A percentile compares a stretch with the other conserved stretches of the same genome.
Evolutionary conservation across 192 early-diverging fungal species (phyloP).

Genomic region (Coemansia sp.): DNA sequence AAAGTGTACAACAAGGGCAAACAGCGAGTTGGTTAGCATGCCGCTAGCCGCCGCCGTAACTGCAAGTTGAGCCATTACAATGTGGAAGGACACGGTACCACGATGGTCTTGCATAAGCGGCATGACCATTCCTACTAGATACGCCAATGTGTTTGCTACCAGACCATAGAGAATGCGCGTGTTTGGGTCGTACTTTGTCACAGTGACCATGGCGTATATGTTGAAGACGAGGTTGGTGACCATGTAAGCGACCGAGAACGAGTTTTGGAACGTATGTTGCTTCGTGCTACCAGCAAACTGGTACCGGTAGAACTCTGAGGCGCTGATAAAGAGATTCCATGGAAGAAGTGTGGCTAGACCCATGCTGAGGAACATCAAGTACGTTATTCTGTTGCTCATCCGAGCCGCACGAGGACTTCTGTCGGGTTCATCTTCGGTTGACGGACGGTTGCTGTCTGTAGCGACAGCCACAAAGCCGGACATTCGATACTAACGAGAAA

Average conservation of each 20-base stretch:
- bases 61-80: constrained; percentile 59
- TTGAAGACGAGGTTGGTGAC: constrained; percentile 60
- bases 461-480: not conserved
- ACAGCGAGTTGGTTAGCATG: constrained; percentile 64
- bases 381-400: constrained; percentile 36
- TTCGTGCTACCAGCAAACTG: constrained; percentile 62
- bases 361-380: constrained; percentile 69
- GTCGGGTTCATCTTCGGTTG: not conserved
- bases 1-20: constrained; percentile 71
- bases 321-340: constrained; percentile 84
- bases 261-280: constrained; percentile 72
- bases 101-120: constrained; percentile 51
- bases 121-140: constrained; percentile 55
- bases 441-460: not conserved
- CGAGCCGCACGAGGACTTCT: not conserved
- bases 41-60: constrained; percentile 61
- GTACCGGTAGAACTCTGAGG: constrained; percentile 68
- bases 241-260: constrained; percentile 69
- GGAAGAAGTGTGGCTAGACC: constrained; percentile 75
- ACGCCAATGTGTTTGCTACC: constrained; percentile 52
- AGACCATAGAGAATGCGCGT: constrained; percentile 53
- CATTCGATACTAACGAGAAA: not conserved
- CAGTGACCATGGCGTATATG: constrained; percentile 52
- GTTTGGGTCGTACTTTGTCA: constrained; percentile 40
- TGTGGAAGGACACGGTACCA: constrained; percentile 62